Evolutionary conservation across 768 basidiomycete species (phyloP).

Genomic region (Pholiota molesta): DNA sequence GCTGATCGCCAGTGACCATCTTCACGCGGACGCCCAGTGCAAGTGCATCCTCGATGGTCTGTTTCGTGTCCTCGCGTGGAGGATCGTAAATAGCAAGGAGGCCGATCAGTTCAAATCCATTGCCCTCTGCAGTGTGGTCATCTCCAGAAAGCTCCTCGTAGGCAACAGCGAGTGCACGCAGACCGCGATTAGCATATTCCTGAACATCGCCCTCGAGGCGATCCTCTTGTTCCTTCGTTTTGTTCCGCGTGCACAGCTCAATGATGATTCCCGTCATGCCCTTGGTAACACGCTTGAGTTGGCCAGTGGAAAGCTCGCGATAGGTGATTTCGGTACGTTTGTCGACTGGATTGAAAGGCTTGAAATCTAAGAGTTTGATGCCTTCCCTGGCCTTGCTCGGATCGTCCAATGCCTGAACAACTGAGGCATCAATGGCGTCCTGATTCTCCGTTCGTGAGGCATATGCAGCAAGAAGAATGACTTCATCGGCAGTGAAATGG

Average conservation of each 20-base stretch:
- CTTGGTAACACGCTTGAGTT: constrained; percentile 98
- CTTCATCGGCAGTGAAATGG: constrained; percentile 84
- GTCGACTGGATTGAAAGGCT: constrained; percentile 99
- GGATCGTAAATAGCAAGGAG: constrained; percentile 98
- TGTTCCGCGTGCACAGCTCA: constrained; percentile 96
- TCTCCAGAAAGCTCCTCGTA: constrained; percentile 90
- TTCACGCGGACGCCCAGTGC: constrained; percentile 97
- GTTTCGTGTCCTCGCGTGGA: constrained; percentile 97
- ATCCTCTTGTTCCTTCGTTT: constrained; percentile 90
- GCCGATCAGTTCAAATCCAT: constrained; percentile 97
- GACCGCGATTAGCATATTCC: constrained; percentile 94
- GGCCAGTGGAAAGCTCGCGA: constrained; percentile 88
- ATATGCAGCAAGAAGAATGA: constrained; percentile 93
- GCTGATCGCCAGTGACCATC: constrained; percentile 99
- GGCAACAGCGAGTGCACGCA: constrained; percentile 96
- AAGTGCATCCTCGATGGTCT: constrained; percentile 97
- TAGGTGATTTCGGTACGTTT: constrained; percentile 99
- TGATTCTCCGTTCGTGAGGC: constrained; percentile 99
- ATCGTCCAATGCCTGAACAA: constrained; percentile 80
- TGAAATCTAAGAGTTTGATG: constrained; percentile 97
- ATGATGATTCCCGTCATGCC: constrained; percentile 99
- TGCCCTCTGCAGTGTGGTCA: constrained; percentile 84
- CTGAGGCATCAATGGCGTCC: constrained; percentile 93
- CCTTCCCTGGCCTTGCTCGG: constrained; percentile 76
- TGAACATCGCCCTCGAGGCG: constrained; percentile 93